Conservation (phyloP, 2,329 filamentous ascomycete genomes). For the Talaromyces pinophilus region DNA sequence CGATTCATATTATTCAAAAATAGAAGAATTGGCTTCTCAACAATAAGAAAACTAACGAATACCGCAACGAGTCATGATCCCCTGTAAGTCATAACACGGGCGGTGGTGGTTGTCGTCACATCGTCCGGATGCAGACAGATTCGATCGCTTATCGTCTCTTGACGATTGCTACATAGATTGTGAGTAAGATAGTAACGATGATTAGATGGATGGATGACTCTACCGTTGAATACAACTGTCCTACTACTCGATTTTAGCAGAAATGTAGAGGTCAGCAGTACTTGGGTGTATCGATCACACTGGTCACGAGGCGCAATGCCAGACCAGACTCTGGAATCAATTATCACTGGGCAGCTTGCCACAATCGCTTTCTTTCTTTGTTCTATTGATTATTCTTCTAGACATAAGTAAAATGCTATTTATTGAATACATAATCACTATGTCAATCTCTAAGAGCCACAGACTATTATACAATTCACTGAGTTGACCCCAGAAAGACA, state of each 20-base stretch:
- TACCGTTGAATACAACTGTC: neutral
- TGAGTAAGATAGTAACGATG: neutral
- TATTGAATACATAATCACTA: neutral
- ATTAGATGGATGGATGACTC: neutral
- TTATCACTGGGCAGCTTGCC: neutral
- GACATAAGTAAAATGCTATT: neutral
- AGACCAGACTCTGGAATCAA: neutral
- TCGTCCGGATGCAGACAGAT: constrained; percentile 8
- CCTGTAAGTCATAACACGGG: neutral
- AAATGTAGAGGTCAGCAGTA: constrained; percentile 1
- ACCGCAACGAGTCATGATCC: neutral
- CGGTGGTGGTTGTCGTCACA: neutral
- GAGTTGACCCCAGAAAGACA: neutral
- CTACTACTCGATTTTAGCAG: neutral
- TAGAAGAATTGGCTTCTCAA: neutral
- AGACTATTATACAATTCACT: neutral
- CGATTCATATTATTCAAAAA: neutral
- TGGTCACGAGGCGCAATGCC: constrained; percentile 6
- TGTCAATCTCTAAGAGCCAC: neutral
- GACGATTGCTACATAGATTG: neutral
- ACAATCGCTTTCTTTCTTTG: neutral
- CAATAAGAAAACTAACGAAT: neutral
- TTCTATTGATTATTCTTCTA: neutral
- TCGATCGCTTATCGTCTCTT: neutral
- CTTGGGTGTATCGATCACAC: neutral